phyloP scores from a whole-genome alignment of 306 rosid species.

The Cicer cuneatum region DNA sequence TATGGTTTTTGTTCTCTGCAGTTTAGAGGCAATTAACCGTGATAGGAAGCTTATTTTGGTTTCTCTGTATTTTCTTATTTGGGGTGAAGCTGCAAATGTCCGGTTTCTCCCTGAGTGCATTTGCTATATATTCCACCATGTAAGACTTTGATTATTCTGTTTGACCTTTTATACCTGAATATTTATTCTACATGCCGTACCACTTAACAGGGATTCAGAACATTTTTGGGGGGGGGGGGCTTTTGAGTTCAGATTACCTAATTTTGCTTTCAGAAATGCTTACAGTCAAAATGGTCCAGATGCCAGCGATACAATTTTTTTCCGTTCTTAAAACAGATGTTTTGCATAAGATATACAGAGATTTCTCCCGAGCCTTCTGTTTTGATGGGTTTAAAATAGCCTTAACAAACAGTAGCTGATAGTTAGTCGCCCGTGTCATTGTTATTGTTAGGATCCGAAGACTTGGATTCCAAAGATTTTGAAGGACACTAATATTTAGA shows the following conservation, averaged over 20 bases:
- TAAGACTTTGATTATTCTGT: constrained; percentile 54
- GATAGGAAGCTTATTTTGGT: constrained; percentile 84
- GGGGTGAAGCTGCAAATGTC: constrained; percentile 99
- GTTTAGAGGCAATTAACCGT: constrained; percentile 87
- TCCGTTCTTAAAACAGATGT: neutral
- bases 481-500: too few species aligned
- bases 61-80: constrained; percentile 87
- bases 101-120: constrained; percentile 98
- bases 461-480: too few species aligned
- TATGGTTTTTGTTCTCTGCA: constrained; percentile 51
- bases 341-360: neutral
- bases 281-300: neutral
- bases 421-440: neutral
- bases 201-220: neutral
- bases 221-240: neutral
- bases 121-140: constrained; percentile 94
- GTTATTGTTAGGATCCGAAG: too few species aligned
- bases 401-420: neutral
- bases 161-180: constrained; percentile 27
- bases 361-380: neutral
- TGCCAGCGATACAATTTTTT: neutral
- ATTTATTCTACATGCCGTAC: neutral
- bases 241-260: neutral
- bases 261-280: neutral
- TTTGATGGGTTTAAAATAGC: constrained; percentile 9